phyloP scores from a whole-genome alignment of 202 grass and related monocot genomes.

The Carex arenaria region DNA sequence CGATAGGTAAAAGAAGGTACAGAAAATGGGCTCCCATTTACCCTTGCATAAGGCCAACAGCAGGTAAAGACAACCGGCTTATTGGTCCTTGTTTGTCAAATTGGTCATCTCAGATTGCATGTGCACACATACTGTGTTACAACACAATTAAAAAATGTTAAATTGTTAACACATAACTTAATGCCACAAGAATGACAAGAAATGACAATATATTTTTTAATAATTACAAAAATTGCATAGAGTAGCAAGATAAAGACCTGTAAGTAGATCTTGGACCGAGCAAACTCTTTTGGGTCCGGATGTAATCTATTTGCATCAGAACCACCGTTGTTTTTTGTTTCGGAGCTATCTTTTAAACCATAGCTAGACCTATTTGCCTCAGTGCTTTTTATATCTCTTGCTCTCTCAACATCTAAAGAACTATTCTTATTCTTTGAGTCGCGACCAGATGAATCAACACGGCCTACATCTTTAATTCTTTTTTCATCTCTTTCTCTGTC shows the following conservation, averaged over 20 bases:
- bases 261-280: conserved; percentile 44
- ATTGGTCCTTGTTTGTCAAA: neutral
- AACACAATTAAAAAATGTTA: neutral
- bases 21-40: neutral
- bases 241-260: conserved; percentile 54
- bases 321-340: conserved; percentile 28
- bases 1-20: neutral
- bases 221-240: neutral
- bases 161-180: neutral
- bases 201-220: neutral
- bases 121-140: neutral
- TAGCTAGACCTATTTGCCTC: conserved; percentile 33
- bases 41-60: neutral
- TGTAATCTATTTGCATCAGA: conserved; percentile 54
- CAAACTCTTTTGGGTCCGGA: conserved; percentile 46
- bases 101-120: neutral
- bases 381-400: conserved; percentile 14
- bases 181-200: neutral
- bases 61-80: neutral
- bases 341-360: conserved; percentile 27
- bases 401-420: conserved; percentile 28
- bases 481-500: conserved; percentile 47
- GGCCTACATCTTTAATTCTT: conserved; percentile 30
- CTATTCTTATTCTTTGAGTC: conserved; percentile 22
- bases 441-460: conserved; percentile 20